A percentile compares a stretch with the other conserved stretches of the same genome.
Conservation (phyloP, 2,329 filamentous ascomycete genomes). For the Fusarium protoensiforme region DNA sequence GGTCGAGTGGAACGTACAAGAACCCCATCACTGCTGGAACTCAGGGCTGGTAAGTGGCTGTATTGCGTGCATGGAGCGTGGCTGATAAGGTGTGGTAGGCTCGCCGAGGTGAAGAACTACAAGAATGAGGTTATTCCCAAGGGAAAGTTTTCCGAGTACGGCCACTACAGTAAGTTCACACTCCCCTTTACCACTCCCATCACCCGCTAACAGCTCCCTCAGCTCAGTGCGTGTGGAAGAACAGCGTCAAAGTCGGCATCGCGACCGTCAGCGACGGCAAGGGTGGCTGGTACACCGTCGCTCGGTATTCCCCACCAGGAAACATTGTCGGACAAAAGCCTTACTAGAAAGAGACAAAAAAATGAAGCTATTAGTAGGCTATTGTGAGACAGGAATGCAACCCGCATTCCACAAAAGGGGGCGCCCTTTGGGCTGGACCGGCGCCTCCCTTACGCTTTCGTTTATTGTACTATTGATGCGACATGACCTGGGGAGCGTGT, state of each 20-base stretch:
- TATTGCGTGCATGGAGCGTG: neutral
- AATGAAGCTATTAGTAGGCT: rapidly evolving
- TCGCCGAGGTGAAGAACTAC: conserved; percentile 31
- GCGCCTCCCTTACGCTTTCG: conserved; percentile 22
- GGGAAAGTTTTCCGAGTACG: conserved; percentile 39
- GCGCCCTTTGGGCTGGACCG: neutral
- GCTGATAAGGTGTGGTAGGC: neutral
- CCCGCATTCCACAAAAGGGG: neutral
- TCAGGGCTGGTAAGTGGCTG: conserved; percentile 22
- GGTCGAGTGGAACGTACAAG: conserved; percentile 13
- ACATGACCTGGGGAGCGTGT: neutral
- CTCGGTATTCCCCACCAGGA: conserved; percentile 47
- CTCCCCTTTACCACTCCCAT: rapidly evolving
- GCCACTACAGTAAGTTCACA: conserved; percentile 41
- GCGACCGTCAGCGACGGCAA: conserved; percentile 40
- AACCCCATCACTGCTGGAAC: conserved; percentile 28
- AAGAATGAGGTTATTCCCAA: conserved; percentile 34
- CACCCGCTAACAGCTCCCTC: neutral
- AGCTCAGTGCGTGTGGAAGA: conserved; percentile 48
- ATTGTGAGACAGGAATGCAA: neutral
- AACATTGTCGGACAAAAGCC: conserved; percentile 46
- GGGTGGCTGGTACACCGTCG: conserved; percentile 48
- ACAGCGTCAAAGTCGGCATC: conserved; percentile 47
- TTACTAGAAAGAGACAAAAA: conserved; percentile 27
- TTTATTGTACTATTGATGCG: conserved; percentile 2